Percentiles rank a stretch among this genome's conserved stretches.
These are phyloP conservation scores for Hevea brasiliensis DNA, from an alignment of 345 rosid genomes.

Conservation along the genomic window DNA sequence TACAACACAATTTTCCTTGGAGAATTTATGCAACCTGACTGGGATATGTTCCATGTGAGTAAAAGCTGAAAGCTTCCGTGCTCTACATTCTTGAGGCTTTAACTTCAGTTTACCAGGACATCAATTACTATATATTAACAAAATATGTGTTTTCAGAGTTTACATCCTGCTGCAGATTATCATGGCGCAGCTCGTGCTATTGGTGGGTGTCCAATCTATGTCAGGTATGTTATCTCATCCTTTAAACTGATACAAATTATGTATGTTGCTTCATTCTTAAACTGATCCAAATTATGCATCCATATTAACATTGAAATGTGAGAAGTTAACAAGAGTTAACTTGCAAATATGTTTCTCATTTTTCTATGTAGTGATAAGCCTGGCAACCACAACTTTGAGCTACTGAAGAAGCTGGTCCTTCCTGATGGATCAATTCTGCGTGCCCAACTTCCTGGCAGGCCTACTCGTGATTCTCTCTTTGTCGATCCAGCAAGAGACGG, in stretches of 20 bases:
- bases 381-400: constrained; percentile 86
- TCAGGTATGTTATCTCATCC: constrained; percentile 49
- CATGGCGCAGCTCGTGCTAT: constrained; percentile 95
- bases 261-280: too few relatives aligned
- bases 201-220: constrained; percentile 97
- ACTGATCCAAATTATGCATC: not conserved
- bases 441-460: constrained; percentile 84
- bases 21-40: constrained; percentile 98
- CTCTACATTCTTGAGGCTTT: not conserved
- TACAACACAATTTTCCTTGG: constrained; percentile 92
- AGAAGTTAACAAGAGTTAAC: not conserved
- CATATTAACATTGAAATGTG: not conserved
- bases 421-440: constrained; percentile 95
- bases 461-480: constrained; percentile 84
- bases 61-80: not conserved
- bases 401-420: constrained; percentile 78
- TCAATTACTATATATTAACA: not conserved
- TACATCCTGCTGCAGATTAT: constrained; percentile 94
- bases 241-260: not conserved
- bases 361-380: constrained; percentile 73
- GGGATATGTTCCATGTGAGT: constrained; percentile 99
- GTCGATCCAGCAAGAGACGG: constrained; percentile 92
- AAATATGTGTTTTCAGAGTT: constrained; percentile 55
- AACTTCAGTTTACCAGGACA: not conserved
- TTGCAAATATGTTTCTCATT: not conserved